These are phyloP conservation scores for Chaetomium fimeti DNA, from an alignment of 495 filamentous ascomycete species.

Conservation along the genomic window DNA sequence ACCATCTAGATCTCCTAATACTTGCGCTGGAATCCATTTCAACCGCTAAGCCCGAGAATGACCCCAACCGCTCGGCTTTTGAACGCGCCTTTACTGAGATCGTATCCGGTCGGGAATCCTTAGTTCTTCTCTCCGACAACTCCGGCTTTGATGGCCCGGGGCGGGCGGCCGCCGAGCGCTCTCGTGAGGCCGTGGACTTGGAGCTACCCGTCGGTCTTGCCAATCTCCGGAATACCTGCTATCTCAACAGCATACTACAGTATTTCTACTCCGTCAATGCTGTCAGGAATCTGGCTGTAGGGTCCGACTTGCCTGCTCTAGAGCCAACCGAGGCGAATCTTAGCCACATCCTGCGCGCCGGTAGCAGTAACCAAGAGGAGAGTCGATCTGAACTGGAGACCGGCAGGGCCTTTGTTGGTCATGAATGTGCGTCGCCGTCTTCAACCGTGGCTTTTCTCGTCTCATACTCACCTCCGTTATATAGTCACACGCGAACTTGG, in stretches of 20 bases:
- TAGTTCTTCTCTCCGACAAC: neutral
- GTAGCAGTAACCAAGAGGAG: slow-evolving; percentile 1
- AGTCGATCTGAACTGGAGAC: slow-evolving; percentile 31
- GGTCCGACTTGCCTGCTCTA: slow-evolving; percentile 64
- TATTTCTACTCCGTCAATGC: slow-evolving; percentile 89
- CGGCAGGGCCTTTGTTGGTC: slow-evolving; percentile 45
- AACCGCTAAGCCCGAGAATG: neutral
- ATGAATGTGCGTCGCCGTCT: slow-evolving; percentile 55
- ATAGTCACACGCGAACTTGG: slow-evolving; percentile 71
- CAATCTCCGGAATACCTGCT: slow-evolving; percentile 97
- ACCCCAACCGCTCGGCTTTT: slow-evolving; percentile 23
- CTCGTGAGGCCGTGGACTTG: slow-evolving; percentile 9
- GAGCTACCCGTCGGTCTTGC: slow-evolving; percentile 77
- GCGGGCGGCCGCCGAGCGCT: neutral
- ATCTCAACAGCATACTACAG: slow-evolving; percentile 93
- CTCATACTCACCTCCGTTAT: slow-evolving; percentile 13
- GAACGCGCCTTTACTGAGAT: slow-evolving; percentile 20
- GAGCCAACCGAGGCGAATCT: slow-evolving; percentile 60
- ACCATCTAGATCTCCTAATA: slow-evolving; percentile 19
- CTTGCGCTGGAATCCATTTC: slow-evolving; percentile 28
- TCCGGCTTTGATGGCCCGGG: neutral
- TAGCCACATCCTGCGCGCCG: slow-evolving; percentile 62
- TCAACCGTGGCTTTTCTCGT: neutral
- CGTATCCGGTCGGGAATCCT: slow-evolving; percentile 8
- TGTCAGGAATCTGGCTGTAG: slow-evolving; percentile 74